Evolutionary conservation across 176 grass and related monocot genomes (phyloP).

Genomic region (Oryza brachyantha): DNA sequence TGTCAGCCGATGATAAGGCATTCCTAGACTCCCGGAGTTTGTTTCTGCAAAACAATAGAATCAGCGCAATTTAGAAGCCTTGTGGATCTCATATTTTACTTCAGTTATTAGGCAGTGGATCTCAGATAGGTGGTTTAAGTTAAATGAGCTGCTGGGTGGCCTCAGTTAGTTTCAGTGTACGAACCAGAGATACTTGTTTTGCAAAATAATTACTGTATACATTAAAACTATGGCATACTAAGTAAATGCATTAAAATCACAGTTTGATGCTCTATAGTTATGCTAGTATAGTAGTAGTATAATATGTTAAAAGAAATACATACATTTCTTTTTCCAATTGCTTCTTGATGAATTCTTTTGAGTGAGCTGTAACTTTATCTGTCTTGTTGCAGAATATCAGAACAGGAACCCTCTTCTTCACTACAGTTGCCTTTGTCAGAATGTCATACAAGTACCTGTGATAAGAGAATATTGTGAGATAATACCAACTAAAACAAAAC

Average conservation of each 20-base stretch:
- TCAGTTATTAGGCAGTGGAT: background rate
- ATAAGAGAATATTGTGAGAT: conserved; percentile 7
- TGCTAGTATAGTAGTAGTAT: background rate
- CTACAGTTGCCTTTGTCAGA: conserved; percentile 72
- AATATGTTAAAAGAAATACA: background rate
- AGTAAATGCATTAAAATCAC: background rate
- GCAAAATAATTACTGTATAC: background rate
- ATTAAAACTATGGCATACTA: background rate
- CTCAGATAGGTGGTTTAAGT: background rate
- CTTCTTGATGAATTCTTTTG: conserved; percentile 96
- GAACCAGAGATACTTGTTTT: background rate
- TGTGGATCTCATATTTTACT: background rate
- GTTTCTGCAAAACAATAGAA: conserved; percentile 53
- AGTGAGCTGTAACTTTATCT: conserved; percentile 97
- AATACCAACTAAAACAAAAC: background rate
- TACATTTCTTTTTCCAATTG: conserved; percentile 99
- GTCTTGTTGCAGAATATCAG: conserved; percentile 95
- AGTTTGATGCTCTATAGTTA: no score
- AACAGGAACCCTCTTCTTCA: conserved; percentile 74
- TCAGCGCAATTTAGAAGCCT: background rate
- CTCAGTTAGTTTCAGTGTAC: background rate
- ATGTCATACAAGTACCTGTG: conserved; percentile 90
- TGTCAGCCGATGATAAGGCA: conserved; percentile 74
- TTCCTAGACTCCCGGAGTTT: conserved; percentile 84
- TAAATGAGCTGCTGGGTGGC: background rate